Percentiles rank a stretch among this genome's conserved stretches.
Evolutionary conservation across 208 protist genomes (phyloP).

Genomic region (Leishmania braziliensis): DNA sequence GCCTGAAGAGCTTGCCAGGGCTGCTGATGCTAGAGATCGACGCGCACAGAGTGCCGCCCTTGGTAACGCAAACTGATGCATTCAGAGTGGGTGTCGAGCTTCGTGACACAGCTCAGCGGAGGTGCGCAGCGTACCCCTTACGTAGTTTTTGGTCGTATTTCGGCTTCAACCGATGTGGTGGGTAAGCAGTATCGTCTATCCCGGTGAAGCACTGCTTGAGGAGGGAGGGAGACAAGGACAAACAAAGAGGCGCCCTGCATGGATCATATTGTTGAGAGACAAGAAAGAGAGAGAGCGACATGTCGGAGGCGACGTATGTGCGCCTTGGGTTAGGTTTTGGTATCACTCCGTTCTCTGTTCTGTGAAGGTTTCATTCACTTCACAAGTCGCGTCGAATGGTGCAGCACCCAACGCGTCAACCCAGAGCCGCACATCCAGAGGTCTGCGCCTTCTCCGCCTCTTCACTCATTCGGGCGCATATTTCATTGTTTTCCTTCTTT

Average conservation of each 20-base stretch:
- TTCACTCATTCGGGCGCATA: background rate
- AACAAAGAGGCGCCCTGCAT: background rate
- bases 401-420: background rate
- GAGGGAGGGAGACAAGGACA: background rate
- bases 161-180: background rate
- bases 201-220: background rate
- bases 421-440: background rate
- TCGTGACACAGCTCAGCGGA: background rate
- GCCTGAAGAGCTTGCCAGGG: background rate
- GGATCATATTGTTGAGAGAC: background rate
- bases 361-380: background rate
- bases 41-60: background rate
- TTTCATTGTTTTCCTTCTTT: background rate
- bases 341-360: background rate
- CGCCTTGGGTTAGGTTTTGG: background rate
- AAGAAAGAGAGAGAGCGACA: background rate
- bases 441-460: background rate
- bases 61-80: background rate
- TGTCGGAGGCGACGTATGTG: background rate
- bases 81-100: background rate
- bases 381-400: background rate
- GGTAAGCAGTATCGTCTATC: background rate
- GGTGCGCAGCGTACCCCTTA: background rate
- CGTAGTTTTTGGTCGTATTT: background rate
- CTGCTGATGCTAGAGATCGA: background rate